phyloP scores from a whole-genome alignment of 225 moss, liverwort and hornwort genomes.

The Marchantia paleacea region DNA sequence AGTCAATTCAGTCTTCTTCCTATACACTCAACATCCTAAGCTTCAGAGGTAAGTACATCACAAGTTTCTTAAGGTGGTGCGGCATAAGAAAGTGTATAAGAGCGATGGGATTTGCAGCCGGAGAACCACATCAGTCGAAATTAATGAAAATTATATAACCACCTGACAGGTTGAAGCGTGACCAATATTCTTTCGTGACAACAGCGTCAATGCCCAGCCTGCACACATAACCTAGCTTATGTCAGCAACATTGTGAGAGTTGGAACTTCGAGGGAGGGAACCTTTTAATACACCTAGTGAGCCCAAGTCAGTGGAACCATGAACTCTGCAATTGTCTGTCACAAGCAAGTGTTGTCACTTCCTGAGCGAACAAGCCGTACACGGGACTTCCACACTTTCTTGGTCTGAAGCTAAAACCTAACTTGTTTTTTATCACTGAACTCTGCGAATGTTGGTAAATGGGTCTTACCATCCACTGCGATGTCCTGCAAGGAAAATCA shows the following conservation, averaged over 20 bases:
- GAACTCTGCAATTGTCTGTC: not conserved
- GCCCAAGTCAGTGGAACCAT: not conserved
- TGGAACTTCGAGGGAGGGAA: not conserved
- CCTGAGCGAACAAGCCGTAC: not conserved
- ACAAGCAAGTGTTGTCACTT: not conserved
- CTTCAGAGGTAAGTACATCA: not conserved
- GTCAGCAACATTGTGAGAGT: not conserved
- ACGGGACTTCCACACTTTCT: not conserved
- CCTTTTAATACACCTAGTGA: not conserved
- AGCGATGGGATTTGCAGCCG: too few relatives aligned
- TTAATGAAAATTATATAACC: not conserved
- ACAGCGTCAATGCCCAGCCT: constrained; percentile 50
- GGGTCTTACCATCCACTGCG: constrained; percentile 47
- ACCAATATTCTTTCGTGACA: constrained; percentile 45
- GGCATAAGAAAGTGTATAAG: too few relatives aligned
- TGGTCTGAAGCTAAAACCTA: too few relatives aligned
- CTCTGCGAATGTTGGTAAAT: too few relatives aligned
- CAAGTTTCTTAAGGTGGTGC: too few relatives aligned
- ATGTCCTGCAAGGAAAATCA: constrained; percentile 42
- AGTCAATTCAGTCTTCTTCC: not conserved
- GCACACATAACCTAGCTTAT: constrained; percentile 1
- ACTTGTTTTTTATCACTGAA: not conserved
- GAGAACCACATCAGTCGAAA: not conserved
- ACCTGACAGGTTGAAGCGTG: constrained; percentile 54
- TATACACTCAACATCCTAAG: not conserved